These are phyloP conservation scores for Phialophora tarda DNA, from an alignment of 2,329 filamentous ascomycete species.

Conservation along the genomic window DNA sequence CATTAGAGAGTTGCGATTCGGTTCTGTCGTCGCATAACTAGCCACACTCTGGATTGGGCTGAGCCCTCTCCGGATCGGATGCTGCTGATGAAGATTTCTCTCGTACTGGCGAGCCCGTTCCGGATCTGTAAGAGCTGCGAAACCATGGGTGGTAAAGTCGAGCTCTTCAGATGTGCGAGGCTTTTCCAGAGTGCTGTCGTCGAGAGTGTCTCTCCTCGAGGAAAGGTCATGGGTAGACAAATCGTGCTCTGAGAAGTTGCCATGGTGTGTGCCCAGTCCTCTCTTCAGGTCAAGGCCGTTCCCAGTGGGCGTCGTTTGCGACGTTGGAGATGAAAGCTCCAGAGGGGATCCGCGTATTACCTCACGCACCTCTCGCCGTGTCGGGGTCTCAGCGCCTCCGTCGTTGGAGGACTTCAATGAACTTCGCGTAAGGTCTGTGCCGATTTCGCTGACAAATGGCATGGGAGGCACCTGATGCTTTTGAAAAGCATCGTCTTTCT, in stretches of 20 bases:
- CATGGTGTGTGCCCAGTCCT: conserved; percentile 70
- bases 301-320: conserved; percentile 64
- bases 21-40: conserved; percentile 74
- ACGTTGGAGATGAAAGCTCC: conserved; percentile 62
- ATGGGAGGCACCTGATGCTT: conserved; percentile 74
- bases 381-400: conserved; percentile 72
- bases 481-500: conserved; percentile 58
- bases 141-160: conserved; percentile 40
- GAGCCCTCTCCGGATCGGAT: conserved; percentile 71
- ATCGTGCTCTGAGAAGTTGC: conserved; percentile 60
- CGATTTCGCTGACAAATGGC: conserved; percentile 84
- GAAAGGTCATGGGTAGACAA: conserved; percentile 47
- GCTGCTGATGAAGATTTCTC: conserved; percentile 68
- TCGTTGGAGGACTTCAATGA: conserved; percentile 85
- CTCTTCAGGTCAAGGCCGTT: conserved; percentile 56
- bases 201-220: conserved; percentile 52
- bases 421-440: conserved; percentile 84
- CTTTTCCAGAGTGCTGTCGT: conserved; percentile 54
- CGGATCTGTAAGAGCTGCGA: conserved; percentile 47
- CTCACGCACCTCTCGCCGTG: conserved; percentile 66
- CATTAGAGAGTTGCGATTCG: conserved; percentile 62
- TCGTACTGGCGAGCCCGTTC: conserved; percentile 44
- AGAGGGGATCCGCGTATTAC: conserved; percentile 64
- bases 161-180: conserved; percentile 46
- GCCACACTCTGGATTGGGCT: conserved; percentile 94